phyloP scores from a whole-genome alignment of 306 rosid species.

The Astragalus glycyphyllos region DNA sequence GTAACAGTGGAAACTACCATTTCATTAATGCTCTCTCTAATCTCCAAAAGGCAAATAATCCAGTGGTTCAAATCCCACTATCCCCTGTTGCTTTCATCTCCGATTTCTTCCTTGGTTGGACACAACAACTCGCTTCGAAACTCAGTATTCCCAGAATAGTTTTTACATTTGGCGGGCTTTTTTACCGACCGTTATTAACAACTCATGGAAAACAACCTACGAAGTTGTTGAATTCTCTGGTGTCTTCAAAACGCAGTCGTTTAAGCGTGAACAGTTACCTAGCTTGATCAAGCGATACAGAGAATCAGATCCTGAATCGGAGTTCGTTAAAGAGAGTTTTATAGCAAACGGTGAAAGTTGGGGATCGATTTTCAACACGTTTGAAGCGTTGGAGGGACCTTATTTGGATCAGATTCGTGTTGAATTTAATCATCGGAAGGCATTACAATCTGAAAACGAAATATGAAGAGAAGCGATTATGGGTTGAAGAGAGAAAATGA shows the following conservation, averaged over 20 bases:
- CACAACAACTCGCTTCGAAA: conserved; percentile 39
- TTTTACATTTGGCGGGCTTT: neutral
- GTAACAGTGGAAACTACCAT: conserved; percentile 59
- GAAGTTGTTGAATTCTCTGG: conserved; percentile 36
- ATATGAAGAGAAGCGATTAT: no score
- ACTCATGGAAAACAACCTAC: conserved; percentile 39
- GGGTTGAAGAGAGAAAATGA: no score
- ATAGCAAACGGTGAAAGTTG: conserved; percentile 50
- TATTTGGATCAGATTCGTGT: conserved; percentile 36
- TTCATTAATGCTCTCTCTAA: conserved; percentile 49
- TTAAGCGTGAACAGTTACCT: conserved; percentile 61
- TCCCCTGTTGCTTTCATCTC: conserved; percentile 47
- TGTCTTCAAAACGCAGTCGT: conserved; percentile 51
- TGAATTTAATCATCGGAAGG: neutral
- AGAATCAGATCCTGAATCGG: conserved; percentile 54
- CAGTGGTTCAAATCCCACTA: conserved; percentile 44
- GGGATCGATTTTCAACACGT: conserved; percentile 56
- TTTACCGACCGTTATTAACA: conserved; percentile 5
- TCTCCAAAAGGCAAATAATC: conserved; percentile 40
- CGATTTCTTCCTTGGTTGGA: conserved; percentile 60
- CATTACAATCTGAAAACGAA: no score
- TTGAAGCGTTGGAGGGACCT: conserved; percentile 48
- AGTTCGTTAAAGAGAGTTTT: conserved; percentile 45
- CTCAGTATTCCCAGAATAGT: conserved; percentile 41
- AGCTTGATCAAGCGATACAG: conserved; percentile 28